Base-by-base conservation (phyloP, 768 basidiomycete species). In the Amanita pseudoporphyria region DNA sequence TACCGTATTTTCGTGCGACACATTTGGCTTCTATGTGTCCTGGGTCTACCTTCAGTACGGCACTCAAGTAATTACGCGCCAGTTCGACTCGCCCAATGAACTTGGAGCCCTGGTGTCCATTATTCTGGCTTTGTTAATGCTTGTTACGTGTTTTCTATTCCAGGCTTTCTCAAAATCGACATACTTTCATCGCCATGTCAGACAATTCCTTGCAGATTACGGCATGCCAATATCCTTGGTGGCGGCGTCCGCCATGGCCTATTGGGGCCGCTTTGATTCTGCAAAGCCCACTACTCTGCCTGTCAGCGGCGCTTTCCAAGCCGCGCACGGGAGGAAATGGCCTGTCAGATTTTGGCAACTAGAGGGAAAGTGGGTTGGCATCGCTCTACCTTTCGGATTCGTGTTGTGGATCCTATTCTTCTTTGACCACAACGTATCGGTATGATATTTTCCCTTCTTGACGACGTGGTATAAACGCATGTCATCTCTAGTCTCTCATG, bases 351-450 rank as follows among this genome's bases (percentile, higher is more conserved):
- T 95, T 60, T 96, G 92, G 94, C 67, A 91, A 53, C 70, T 96
- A 2, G 83, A 87, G 16, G 82, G 76, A 0, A 89, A 88, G 66
- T 96, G 90, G 87, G 83, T 94, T 3, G 88, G 83, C 9, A 82
- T 90, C 24, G 88, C 92, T 0, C 70, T 93, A 37, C 93, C 92
- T 0, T 96, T 96, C 58, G 94, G 93, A 2, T 64, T 93, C 36
- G 71, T 92, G 18, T 70, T 98, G 5, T 96, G 88, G 80, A 77
- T 95, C 19, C 67, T 96, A 38, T 95, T 97, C 68, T 93, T 93
- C 71, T 96, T 96, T 56, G 92, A 97, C 55, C 88, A 93, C 56
- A 94, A 94, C 57, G 88, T 93, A 47, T 93, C 90, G 41, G 88
- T 89, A 62, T 57, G 84, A 43, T 12, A 22, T 33, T 37, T 24